Conservation (phyloP, 1,284 basidiomycete species). For the Tetrapyrgos nigripes region DNA sequence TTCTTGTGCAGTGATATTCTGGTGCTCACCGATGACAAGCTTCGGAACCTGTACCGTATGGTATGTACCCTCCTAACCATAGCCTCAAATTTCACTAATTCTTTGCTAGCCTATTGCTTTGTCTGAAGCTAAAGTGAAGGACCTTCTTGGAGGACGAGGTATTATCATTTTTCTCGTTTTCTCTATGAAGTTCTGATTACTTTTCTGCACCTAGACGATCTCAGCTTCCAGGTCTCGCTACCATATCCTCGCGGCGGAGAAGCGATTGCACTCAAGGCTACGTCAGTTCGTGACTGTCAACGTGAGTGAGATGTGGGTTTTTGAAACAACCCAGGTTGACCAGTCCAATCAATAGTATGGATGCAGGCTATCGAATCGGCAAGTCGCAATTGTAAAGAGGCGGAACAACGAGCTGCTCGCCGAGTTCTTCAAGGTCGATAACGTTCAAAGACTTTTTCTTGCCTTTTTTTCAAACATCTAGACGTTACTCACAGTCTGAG, state of each 20-base stretch:
- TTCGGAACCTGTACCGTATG: slow-evolving; percentile 80
- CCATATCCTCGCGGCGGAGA: slow-evolving; percentile 81
- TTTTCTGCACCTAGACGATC: slow-evolving; percentile 57
- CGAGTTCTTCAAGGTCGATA: background rate
- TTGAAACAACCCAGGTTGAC: background rate
- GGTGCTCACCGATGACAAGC: slow-evolving; percentile 75
- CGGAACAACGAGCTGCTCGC: slow-evolving; percentile 35
- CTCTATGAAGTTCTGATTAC: background rate
- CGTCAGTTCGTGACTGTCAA: slow-evolving; percentile 70
- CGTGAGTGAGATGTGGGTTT: slow-evolving; percentile 29
- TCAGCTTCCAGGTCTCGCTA: slow-evolving; percentile 66
- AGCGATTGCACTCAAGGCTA: slow-evolving; percentile 65
- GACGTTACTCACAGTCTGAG: too few species aligned
- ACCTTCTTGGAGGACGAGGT: slow-evolving; percentile 57
- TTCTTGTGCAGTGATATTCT: slow-evolving; percentile 85
- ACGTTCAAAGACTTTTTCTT: too few species aligned
- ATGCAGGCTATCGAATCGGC: slow-evolving; percentile 55
- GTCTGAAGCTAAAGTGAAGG: slow-evolving; percentile 67
- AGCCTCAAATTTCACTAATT: background rate
- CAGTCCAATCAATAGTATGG: slow-evolving; percentile 45
- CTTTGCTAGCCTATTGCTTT: slow-evolving; percentile 68
- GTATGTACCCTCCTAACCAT: slow-evolving; percentile 48
- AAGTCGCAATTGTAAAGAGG: slow-evolving; percentile 43
- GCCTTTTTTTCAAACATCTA: too few species aligned
- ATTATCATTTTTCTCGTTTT: slow-evolving; percentile 15